These are phyloP conservation scores for Tulasnella sp. DNA, from an alignment of 768 basidiomycete genomes.

Conservation along the genomic window DNA sequence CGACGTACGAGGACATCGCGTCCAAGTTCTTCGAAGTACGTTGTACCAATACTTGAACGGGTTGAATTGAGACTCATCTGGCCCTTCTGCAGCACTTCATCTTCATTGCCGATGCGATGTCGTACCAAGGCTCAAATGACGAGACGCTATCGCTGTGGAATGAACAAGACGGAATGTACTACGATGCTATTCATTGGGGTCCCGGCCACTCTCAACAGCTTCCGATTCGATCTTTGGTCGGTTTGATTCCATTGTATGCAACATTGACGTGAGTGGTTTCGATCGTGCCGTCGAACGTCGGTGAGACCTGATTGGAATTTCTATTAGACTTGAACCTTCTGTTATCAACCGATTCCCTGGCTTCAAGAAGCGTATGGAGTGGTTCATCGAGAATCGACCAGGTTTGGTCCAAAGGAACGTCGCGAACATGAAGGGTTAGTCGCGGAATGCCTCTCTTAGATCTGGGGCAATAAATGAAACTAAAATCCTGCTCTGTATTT, in stretches of 20 bases:
- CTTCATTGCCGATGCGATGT: slow-evolving; percentile 99
- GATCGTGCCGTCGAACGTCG: not conserved
- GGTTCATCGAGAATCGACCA: slow-evolving; percentile 93
- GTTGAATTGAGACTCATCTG: not conserved
- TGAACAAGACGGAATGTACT: slow-evolving; percentile 96
- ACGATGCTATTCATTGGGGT: slow-evolving; percentile 90
- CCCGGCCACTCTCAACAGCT: slow-evolving; percentile 77
- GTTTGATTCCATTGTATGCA: slow-evolving; percentile 94
- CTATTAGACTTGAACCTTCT: slow-evolving; percentile 59
- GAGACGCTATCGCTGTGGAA: slow-evolving; percentile 84
- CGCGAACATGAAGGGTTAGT: slow-evolving; percentile 84
- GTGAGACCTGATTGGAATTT: not conserved
- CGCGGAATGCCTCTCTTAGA: not conserved
- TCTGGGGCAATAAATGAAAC: not conserved
- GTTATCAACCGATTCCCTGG: slow-evolving; percentile 88
- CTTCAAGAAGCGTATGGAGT: slow-evolving; percentile 97
- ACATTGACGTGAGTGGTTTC: slow-evolving; percentile 52
- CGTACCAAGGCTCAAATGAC: slow-evolving; percentile 65
- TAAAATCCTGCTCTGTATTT: slow-evolving; percentile 20
- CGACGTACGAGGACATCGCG: slow-evolving; percentile 97
- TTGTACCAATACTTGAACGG: not conserved
- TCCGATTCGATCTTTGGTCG: slow-evolving; percentile 89
- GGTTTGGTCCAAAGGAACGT: slow-evolving; percentile 85
- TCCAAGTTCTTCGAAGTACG: slow-evolving; percentile 90
- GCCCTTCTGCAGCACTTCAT: slow-evolving; percentile 72